Evolutionary conservation across 1,284 basidiomycete genomes (phyloP).

Genomic region (Cutaneotrichosporon dermatis): DNA sequence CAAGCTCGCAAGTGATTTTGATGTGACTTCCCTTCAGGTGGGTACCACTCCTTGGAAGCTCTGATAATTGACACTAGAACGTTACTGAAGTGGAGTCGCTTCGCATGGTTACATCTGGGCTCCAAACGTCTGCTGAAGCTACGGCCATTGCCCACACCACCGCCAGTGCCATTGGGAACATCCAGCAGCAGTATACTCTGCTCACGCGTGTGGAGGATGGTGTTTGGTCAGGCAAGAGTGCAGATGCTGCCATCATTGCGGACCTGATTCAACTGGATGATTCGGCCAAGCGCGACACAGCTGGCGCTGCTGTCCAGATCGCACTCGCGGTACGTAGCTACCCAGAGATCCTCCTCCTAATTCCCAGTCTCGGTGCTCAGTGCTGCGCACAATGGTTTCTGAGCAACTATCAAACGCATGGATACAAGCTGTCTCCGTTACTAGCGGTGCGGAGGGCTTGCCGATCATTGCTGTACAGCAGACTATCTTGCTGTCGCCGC

Average conservation of each 20-base stretch:
- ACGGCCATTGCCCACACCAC: background rate
- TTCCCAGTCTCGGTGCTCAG: background rate
- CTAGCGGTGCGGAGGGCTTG: background rate
- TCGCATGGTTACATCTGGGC: background rate
- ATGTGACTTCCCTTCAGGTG: background rate
- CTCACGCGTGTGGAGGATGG: background rate
- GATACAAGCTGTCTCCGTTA: constrained; percentile 15
- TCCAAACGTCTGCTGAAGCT: background rate
- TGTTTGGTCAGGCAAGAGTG: background rate
- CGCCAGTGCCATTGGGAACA: background rate
- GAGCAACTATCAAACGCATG: constrained; percentile 25
- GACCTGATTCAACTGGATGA: background rate
- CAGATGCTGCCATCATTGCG: background rate
- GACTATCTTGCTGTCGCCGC: background rate
- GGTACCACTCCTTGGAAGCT: background rate
- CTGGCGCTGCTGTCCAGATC: background rate
- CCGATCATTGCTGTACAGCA: background rate
- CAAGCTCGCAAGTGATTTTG: background rate
- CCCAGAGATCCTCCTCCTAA: background rate
- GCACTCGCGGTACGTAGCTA: background rate
- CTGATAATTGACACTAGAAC: background rate
- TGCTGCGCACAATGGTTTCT: constrained; percentile 3
- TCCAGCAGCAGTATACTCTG: background rate
- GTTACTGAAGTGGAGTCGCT: background rate
- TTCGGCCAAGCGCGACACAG: background rate